These are phyloP conservation scores for Lentinula guzmanii DNA, from an alignment of 768 basidiomycete species.

Conservation along the genomic window DNA sequence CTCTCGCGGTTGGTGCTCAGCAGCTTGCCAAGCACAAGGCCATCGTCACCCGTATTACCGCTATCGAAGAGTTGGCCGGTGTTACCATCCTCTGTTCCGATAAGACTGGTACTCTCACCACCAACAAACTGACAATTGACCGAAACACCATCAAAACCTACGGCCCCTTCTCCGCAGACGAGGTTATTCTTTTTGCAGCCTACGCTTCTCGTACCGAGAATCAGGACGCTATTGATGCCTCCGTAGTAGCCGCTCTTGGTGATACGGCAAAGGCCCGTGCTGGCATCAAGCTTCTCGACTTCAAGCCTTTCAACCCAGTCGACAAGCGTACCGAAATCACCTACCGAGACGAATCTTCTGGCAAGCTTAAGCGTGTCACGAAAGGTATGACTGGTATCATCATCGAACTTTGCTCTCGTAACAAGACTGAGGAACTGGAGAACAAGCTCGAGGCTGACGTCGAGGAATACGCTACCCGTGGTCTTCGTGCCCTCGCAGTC, in stretches of 20 bases:
- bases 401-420: slow-evolving; percentile 94
- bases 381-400: slow-evolving; percentile 99
- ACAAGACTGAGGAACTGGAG: slow-evolving; percentile 94
- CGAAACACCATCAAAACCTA: slow-evolving; percentile 88
- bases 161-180: slow-evolving; percentile 80
- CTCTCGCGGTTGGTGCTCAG: slow-evolving; percentile 97
- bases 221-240: slow-evolving; percentile 93
- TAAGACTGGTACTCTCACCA: slow-evolving; percentile 97
- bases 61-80: slow-evolving; percentile 96
- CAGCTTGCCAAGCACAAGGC: slow-evolving; percentile 99
- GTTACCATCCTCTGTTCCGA: slow-evolving; percentile 99
- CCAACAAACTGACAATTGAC: slow-evolving; percentile 99
- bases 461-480: slow-evolving; percentile 92
- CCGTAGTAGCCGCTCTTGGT: slow-evolving; percentile 76
- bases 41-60: slow-evolving; percentile 98
- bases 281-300: slow-evolving; percentile 95
- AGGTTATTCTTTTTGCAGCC: slow-evolving; percentile 89
- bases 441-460: slow-evolving; percentile 90
- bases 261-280: slow-evolving; percentile 72
- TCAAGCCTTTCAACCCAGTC: slow-evolving; percentile 99
- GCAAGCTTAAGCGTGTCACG: slow-evolving; percentile 96
- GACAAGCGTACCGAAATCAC: slow-evolving; percentile 99
- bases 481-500: slow-evolving; percentile 95
- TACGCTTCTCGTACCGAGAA: slow-evolving; percentile 99
- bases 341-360: slow-evolving; percentile 90